Evolutionary conservation across 2,329 filamentous ascomycete species (phyloP).

Genomic region (Ceratocystis smalleyi): DNA sequence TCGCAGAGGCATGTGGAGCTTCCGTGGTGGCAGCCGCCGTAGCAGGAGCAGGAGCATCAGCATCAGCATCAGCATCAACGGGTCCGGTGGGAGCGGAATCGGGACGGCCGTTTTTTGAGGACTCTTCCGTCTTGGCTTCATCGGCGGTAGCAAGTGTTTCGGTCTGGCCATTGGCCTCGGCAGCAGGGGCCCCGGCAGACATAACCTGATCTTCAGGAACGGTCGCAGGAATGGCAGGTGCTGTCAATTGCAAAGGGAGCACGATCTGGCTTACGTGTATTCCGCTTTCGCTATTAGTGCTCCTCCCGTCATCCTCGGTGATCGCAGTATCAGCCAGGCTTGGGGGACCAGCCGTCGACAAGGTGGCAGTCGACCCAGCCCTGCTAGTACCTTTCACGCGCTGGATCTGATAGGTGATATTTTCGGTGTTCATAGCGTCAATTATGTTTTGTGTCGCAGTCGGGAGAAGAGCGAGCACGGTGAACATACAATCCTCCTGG

Average conservation of each 20-base stretch:
- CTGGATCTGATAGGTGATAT: conserved; percentile 84
- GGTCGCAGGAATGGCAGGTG: conserved; percentile 24
- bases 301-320: conserved; percentile 69
- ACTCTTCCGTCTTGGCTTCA: background rate
- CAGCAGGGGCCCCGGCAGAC: conserved; percentile 3
- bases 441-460: conserved; percentile 83
- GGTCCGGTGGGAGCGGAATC: background rate
- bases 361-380: conserved; percentile 38
- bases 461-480: conserved; percentile 84
- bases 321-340: conserved; percentile 55
- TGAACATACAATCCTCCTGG: conserved; percentile 96
- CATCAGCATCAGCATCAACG: background rate
- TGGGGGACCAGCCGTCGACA: conserved; percentile 39
- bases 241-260: conserved; percentile 32
- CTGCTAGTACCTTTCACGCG: conserved; percentile 65
- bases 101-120: background rate
- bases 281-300: conserved; percentile 66
- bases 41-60: no score
- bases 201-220: conserved; percentile 22
- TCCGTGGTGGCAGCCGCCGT: background rate
- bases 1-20: no score
- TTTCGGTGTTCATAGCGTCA: conserved; percentile 75
- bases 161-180: background rate
- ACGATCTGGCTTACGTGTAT: conserved; percentile 66
- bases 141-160: background rate